Conservation (phyloP, 345 rosid species). For the Eucalyptus erythrocorys region DNA sequence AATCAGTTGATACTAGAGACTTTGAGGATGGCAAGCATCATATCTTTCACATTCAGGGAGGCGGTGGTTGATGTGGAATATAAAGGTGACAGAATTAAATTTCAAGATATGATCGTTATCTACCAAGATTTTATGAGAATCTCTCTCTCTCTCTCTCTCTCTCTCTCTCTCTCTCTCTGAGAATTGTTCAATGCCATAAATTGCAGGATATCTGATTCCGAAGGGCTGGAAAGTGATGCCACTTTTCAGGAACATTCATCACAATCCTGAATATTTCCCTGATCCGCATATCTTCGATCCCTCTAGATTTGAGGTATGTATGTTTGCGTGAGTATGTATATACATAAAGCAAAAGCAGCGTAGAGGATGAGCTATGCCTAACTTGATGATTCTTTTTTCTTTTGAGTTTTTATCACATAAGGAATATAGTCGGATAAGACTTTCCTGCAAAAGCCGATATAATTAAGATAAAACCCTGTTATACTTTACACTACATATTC, state of each 20-base stretch:
- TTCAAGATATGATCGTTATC: neutral
- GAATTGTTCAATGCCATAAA: neutral
- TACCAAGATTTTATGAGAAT: neutral
- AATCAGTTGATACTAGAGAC: conserved; percentile 53
- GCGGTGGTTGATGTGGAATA: conserved; percentile 81
- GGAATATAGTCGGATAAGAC: neutral
- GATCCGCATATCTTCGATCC: conserved; percentile 75
- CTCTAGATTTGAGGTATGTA: conserved; percentile 72
- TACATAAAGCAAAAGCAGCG: neutral
- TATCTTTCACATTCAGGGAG: conserved; percentile 91
- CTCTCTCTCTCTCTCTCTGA: neutral
- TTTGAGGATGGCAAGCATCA: conserved; percentile 83
- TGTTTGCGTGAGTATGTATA: neutral
- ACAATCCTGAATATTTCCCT: conserved; percentile 59
- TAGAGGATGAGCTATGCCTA: neutral
- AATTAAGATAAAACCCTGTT: neutral
- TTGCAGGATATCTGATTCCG: conserved; percentile 74
- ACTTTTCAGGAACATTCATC: conserved; percentile 89
- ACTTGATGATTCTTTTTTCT: neutral
- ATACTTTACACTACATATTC: neutral
- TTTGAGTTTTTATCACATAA: neutral
- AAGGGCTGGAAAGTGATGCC: conserved; percentile 99
- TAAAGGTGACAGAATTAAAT: conserved; percentile 30
- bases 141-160: neutral
- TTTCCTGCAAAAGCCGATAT: neutral